Percentiles rank a stretch among this genome's conserved stretches.
These are phyloP conservation scores for Abrus precatorius DNA, from an alignment of 306 rosid species.

Conservation along the genomic window DNA sequence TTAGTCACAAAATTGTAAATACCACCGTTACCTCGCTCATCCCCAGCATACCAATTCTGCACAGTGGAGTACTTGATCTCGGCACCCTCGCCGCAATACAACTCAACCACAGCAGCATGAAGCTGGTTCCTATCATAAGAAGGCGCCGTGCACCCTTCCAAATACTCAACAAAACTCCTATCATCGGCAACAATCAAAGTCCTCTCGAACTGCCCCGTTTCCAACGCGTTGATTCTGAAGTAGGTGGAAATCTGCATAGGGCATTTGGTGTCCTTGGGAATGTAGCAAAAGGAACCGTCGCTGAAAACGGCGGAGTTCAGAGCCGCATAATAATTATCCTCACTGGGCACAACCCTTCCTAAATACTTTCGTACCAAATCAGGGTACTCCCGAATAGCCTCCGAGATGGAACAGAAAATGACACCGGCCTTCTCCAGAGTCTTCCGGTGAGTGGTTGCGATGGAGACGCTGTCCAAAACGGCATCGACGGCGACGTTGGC, in stretches of 20 bases:
- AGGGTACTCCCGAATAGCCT: slow-evolving; percentile 85
- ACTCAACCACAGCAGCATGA: slow-evolving; percentile 95
- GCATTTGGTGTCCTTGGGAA: slow-evolving; percentile 80
- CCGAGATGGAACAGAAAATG: slow-evolving; percentile 88
- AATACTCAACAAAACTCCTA: slow-evolving; percentile 86
- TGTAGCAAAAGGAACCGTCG: slow-evolving; percentile 89
- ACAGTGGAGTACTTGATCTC: slow-evolving; percentile 95
- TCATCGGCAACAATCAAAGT: slow-evolving; percentile 94
- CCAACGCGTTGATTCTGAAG: slow-evolving; percentile 84
- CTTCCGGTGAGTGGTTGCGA: slow-evolving; percentile 91
- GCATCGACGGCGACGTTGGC: slow-evolving; percentile 93
- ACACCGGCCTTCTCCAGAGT: slow-evolving; percentile 81
- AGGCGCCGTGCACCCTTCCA: slow-evolving; percentile 96
- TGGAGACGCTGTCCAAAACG: slow-evolving; percentile 86
- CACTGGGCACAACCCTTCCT: slow-evolving; percentile 85
- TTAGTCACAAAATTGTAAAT: slow-evolving; percentile 87
- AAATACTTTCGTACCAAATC: slow-evolving; percentile 73
- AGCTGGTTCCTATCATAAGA: slow-evolving; percentile 91
- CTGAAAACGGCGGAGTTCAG: slow-evolving; percentile 89
- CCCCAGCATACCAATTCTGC: slow-evolving; percentile 97
- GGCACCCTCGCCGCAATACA: slow-evolving; percentile 77
- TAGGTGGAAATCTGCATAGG: slow-evolving; percentile 95
- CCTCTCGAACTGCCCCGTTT: slow-evolving; percentile 95
- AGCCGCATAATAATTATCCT: slow-evolving; percentile 85
- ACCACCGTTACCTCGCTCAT: slow-evolving; percentile 87